phyloP scores from a whole-genome alignment of 192 early-diverging fungal species.

The Coemansia sp. region DNA sequence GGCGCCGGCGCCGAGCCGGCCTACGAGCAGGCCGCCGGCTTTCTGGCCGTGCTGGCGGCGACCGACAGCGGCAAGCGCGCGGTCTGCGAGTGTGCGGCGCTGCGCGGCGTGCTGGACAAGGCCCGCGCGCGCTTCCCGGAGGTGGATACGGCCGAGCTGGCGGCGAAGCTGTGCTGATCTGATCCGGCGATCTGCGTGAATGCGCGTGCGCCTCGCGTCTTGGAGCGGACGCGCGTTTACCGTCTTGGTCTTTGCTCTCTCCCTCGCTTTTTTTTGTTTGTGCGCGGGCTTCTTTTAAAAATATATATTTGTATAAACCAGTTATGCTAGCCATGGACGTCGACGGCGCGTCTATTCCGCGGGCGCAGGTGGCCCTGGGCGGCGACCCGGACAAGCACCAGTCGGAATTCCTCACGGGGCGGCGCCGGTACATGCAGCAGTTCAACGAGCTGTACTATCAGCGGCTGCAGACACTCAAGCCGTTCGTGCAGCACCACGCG shows the following conservation, averaged over 20 bases:
- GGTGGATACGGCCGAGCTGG: slow-evolving; percentile 9
- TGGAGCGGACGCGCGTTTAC: too few species aligned
- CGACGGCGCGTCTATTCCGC: neutral
- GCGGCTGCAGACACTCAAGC: slow-evolving; percentile 64
- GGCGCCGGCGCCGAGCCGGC: slow-evolving; percentile 28
- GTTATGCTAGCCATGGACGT: slow-evolving; percentile 6
- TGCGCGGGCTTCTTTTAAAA: neutral
- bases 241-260: too few species aligned
- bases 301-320: neutral
- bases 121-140: slow-evolving; percentile 9
- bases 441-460: slow-evolving; percentile 83
- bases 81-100: slow-evolving; percentile 1
- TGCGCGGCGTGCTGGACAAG: slow-evolving; percentile 2
- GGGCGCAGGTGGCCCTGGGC: neutral
- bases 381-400: neutral
- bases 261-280: too few species aligned
- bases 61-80: slow-evolving; percentile 18
- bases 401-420: slow-evolving; percentile 29
- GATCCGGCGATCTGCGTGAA: neutral
- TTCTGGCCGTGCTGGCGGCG: slow-evolving; percentile 17
- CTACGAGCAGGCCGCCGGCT: slow-evolving; percentile 31
- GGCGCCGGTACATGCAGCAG: slow-evolving; percentile 71
- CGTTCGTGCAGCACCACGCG: slow-evolving; percentile 58
- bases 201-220: too few species aligned
- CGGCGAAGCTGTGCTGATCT: neutral